Evolutionary conservation across 345 rosid genomes (phyloP).

Genomic region (Theobroma cacao): DNA sequence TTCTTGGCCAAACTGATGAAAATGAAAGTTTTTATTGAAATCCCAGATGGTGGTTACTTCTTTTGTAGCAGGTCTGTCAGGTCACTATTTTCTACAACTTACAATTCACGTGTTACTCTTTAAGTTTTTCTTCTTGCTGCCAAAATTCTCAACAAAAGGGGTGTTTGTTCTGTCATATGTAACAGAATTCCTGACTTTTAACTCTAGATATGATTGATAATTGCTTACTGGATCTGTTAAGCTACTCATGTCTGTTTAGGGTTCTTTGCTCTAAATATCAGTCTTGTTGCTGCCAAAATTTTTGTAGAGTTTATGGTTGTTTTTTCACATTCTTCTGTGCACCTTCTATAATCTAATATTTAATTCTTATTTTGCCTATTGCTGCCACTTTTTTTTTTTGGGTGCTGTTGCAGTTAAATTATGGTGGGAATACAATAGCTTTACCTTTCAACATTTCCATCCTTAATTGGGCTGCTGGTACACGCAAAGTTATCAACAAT

Average conservation of each 20-base stretch:
- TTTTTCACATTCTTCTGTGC: background rate
- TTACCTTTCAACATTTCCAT: conserved; percentile 71
- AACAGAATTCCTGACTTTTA: background rate
- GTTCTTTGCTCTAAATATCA: background rate
- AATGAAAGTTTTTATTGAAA: background rate
- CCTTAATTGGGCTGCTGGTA: conserved; percentile 67
- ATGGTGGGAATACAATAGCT: conserved; percentile 57
- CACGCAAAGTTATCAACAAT: conserved; percentile 57
- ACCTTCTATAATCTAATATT: background rate
- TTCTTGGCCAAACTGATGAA: background rate
- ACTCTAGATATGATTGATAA: background rate
- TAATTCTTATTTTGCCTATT: background rate
- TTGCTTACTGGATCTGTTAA: background rate
- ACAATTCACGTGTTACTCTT: background rate
- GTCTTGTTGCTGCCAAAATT: background rate
- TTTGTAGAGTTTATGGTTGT: background rate
- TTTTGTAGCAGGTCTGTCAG: background rate
- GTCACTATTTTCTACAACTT: background rate
- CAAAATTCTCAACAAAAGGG: background rate
- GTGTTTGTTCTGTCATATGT: background rate
- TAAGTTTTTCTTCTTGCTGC: background rate
- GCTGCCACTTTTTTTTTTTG: background rate
- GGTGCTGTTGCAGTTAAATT: conserved; percentile 47
- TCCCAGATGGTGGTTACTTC: background rate
- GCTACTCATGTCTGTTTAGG: background rate